These are phyloP conservation scores for Annulohypoxylon truncatum DNA, from an alignment of 2,329 filamentous ascomycete species.

Conservation along the genomic window DNA sequence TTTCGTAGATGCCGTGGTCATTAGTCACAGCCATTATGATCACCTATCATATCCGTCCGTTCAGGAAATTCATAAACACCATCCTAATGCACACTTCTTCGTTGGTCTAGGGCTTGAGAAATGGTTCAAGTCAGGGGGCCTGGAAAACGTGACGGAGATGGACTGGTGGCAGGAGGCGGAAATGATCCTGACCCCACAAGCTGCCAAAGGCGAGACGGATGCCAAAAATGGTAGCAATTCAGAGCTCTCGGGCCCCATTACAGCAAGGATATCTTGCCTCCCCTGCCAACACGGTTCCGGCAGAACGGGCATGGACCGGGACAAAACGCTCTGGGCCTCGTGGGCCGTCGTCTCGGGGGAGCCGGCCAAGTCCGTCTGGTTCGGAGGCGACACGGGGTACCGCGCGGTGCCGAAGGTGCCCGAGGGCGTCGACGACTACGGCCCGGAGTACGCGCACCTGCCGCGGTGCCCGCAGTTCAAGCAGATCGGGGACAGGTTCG, in stretches of 20 bases:
- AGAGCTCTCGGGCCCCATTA: conserved; percentile 63
- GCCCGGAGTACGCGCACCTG: conserved; percentile 70
- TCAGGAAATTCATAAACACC: conserved; percentile 73
- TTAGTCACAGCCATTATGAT: conserved; percentile 94
- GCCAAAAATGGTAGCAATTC: conserved; percentile 48
- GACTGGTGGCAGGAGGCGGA: conserved; percentile 95
- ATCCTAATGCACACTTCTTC: conserved; percentile 88
- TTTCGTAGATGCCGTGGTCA: conserved; percentile 78
- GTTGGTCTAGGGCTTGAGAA: conserved; percentile 83
- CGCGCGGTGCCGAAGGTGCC: conserved; percentile 76
- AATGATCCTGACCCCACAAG: conserved; percentile 65
- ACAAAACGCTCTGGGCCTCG: conserved; percentile 85
- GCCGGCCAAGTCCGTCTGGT: conserved; percentile 80
- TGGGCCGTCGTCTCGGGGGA: conserved; percentile 80
- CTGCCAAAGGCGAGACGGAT: conserved; percentile 36
- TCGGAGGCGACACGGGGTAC: conserved; percentile 92
- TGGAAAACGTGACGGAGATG: conserved; percentile 84
- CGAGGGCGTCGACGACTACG: conserved; percentile 75
- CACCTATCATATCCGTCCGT: conserved; percentile 85
- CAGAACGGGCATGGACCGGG: conserved; percentile 74
- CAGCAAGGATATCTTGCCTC: conserved; percentile 79
- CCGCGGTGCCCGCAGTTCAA: conserved; percentile 86
- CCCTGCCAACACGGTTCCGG: conserved; percentile 87
- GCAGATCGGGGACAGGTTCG: conserved; percentile 81
- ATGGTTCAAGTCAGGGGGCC: conserved; percentile 80